A percentile compares a stretch with the other conserved stretches of the same genome.
phyloP scores from a whole-genome alignment of 78 protist species.

The Polysphondylium violaceum region DNA sequence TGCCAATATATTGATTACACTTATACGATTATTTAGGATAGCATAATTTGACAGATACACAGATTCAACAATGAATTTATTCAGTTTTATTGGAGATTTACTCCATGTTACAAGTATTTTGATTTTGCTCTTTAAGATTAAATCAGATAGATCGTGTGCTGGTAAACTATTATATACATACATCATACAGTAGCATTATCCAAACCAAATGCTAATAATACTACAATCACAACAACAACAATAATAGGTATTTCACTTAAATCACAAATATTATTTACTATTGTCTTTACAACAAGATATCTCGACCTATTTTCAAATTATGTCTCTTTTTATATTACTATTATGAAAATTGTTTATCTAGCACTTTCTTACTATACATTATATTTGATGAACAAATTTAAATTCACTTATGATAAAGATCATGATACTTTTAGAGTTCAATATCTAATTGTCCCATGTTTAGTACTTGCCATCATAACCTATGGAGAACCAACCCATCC shows the following conservation, averaged over 20 bases:
- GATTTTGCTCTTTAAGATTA: slow-evolving; percentile 61
- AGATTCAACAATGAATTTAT: slow-evolving; percentile 71
- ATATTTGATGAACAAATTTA: slow-evolving; percentile 86
- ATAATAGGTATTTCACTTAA: slow-evolving; percentile 91
- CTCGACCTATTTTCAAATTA: slow-evolving; percentile 84
- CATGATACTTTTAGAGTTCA: slow-evolving; percentile 86
- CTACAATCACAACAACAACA: not conserved
- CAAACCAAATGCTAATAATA: not conserved
- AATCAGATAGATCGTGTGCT: slow-evolving; percentile 60
- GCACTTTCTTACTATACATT: slow-evolving; percentile 77
- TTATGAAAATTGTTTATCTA: slow-evolving; percentile 94
- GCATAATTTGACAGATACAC: too few relatives aligned
- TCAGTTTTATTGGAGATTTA: slow-evolving; percentile 78
- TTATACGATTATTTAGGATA: too few relatives aligned
- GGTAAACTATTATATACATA: slow-evolving; percentile 7
- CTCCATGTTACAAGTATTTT: slow-evolving; percentile 72
- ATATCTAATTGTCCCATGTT: slow-evolving; percentile 84
- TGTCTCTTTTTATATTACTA: slow-evolving; percentile 80
- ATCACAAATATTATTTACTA: slow-evolving; percentile 88
- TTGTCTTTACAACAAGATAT: slow-evolving; percentile 91
- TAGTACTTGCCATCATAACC: slow-evolving; percentile 81
- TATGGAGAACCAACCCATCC: slow-evolving; percentile 1
- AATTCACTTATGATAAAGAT: slow-evolving; percentile 87
- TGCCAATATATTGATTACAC: too few relatives aligned
- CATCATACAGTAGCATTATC: not conserved